Percentiles rank a stretch among this genome's conserved stretches.
Evolutionary conservation across 1,284 basidiomycete species (phyloP).

Genomic region (Cerrena zonata): DNA sequence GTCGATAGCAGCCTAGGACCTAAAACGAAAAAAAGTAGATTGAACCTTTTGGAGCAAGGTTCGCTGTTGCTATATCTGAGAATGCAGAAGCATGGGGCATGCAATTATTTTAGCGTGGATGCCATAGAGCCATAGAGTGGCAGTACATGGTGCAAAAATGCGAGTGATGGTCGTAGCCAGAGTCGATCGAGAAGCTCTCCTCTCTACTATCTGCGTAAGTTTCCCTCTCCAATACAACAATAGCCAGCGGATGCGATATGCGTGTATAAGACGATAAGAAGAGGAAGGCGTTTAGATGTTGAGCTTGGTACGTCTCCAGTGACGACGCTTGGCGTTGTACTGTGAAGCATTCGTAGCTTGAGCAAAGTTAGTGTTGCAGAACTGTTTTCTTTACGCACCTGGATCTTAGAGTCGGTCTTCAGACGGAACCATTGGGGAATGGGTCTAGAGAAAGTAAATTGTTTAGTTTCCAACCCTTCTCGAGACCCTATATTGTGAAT

Average conservation of each 20-base stretch:
- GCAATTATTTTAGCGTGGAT: constrained; percentile 20
- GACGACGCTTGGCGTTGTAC: constrained; percentile 92
- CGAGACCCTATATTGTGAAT: not conserved
- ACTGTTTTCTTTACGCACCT: constrained; percentile 48
- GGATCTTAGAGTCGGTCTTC: constrained; percentile 93
- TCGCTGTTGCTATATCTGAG: too few relatives aligned
- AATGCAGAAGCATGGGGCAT: constrained; percentile 14
- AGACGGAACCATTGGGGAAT: constrained; percentile 98
- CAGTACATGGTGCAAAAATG: constrained; percentile 25
- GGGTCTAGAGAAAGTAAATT: constrained; percentile 52
- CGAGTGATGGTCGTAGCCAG: constrained; percentile 4
- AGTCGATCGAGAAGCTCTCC: not conserved
- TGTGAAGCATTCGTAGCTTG: constrained; percentile 21
- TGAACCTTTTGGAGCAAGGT: too few relatives aligned
- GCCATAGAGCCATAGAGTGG: constrained; percentile 22
- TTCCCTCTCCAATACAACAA: constrained; percentile 4
- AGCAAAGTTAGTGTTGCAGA: not conserved
- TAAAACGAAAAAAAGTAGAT: too few relatives aligned
- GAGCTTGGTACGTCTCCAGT: constrained; percentile 93
- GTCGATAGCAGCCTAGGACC: too few relatives aligned
- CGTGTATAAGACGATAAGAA: not conserved
- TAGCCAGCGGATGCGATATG: constrained; percentile 4
- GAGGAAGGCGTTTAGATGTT: constrained; percentile 62
- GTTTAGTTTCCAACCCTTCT: constrained; percentile 5
- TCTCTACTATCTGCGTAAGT: constrained; percentile 1